Evolutionary conservation across 1,284 basidiomycete species (phyloP).

Genomic region (Coriolopsis trogii): DNA sequence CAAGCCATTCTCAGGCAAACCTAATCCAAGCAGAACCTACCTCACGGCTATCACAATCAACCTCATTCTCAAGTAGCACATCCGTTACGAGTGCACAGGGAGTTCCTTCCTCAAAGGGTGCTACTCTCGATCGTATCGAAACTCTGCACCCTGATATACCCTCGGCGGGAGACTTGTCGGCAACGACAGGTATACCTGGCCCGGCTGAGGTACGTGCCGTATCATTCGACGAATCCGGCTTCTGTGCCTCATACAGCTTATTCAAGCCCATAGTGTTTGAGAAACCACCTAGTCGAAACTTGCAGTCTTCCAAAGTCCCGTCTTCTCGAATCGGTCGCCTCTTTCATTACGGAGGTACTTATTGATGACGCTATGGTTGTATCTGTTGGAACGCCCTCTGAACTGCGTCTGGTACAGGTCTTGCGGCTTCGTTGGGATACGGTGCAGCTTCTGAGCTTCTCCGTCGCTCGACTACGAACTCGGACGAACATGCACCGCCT

Average conservation of each 20-base stretch:
- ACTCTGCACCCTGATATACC: background rate
- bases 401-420: slow-evolving; percentile 44
- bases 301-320: slow-evolving; percentile 83
- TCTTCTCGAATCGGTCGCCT: slow-evolving; percentile 85
- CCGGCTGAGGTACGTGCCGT: slow-evolving; percentile 5
- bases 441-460: slow-evolving; percentile 62
- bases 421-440: slow-evolving; percentile 73
- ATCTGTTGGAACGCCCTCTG: too few relatives aligned
- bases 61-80: too few relatives aligned
- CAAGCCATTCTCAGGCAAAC: too few relatives aligned
- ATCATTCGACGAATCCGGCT: background rate
- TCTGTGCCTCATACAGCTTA: background rate
- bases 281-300: slow-evolving; percentile 40
- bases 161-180: slow-evolving; percentile 4
- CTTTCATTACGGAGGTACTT: slow-evolving; percentile 93
- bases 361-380: too few relatives aligned
- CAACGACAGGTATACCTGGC: slow-evolving; percentile 6
- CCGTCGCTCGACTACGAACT: slow-evolving; percentile 32
- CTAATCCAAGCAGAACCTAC: too few relatives aligned
- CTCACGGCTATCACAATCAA: too few relatives aligned
- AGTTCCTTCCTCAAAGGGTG: background rate
- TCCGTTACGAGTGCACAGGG: background rate
- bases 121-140: too few relatives aligned
- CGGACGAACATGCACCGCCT: slow-evolving; percentile 31
- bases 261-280: background rate